Evolutionary conservation across 2,329 filamentous ascomycete genomes (phyloP).

Genomic region (Immersiporthe knoxdaviesiana): DNA sequence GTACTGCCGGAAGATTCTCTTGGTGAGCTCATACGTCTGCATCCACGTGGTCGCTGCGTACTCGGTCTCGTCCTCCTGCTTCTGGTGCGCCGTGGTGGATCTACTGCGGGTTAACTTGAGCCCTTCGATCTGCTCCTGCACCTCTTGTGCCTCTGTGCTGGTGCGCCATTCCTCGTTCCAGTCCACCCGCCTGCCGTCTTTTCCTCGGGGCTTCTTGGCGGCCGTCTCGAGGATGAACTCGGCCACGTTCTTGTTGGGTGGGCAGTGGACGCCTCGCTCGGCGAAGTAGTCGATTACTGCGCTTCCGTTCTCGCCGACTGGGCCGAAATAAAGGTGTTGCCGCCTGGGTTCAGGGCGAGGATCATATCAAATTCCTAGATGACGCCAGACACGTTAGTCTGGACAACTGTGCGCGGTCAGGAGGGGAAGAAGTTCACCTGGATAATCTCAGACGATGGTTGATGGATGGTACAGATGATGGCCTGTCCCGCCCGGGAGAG

Average conservation of each 20-base stretch:
- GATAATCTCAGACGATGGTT: slow-evolving; percentile 48
- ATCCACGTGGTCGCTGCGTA: slow-evolving; percentile 63
- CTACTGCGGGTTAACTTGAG: slow-evolving; percentile 50
- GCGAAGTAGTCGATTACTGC: slow-evolving; percentile 62
- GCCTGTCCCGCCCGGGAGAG: slow-evolving; percentile 51
- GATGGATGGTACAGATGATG: slow-evolving; percentile 51
- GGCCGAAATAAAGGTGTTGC: slow-evolving; percentile 74
- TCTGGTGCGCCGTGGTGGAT: slow-evolving; percentile 50
- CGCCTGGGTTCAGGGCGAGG: slow-evolving; percentile 59
- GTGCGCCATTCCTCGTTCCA: slow-evolving; percentile 42
- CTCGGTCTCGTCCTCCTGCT: slow-evolving; percentile 41
- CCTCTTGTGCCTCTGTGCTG: slow-evolving; percentile 39
- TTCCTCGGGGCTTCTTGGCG: slow-evolving; percentile 46
- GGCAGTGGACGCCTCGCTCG: slow-evolving; percentile 54
- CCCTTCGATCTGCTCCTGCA: slow-evolving; percentile 39
- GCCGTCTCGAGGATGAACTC: slow-evolving; percentile 62
- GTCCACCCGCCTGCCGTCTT: slow-evolving; percentile 48
- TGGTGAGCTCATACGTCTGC: slow-evolving; percentile 58
- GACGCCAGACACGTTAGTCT: slow-evolving; percentile 58
- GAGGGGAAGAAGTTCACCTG: slow-evolving; percentile 25
- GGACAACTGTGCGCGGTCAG: slow-evolving; percentile 44
- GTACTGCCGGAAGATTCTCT: slow-evolving; percentile 63
- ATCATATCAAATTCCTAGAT: slow-evolving; percentile 55
- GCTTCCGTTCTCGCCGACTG: slow-evolving; percentile 66
- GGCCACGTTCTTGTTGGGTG: slow-evolving; percentile 61